Base-by-base conservation (phyloP, 2,329 filamentous ascomycete species). In the Didymella arachidicola region DNA sequence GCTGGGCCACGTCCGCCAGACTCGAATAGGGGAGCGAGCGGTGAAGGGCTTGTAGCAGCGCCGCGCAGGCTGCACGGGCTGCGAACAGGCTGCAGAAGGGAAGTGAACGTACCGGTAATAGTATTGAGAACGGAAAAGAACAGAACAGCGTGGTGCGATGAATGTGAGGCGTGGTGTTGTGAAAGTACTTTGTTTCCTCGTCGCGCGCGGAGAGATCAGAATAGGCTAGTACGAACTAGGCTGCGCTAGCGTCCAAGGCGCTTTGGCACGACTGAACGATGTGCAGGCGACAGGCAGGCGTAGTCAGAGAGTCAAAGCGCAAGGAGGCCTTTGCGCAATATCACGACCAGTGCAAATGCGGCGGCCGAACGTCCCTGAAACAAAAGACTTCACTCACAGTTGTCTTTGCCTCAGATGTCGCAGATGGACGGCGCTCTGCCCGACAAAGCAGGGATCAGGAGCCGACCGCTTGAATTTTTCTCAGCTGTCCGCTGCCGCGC, bases 1-100 rank as follows among this genome's bases (percentile, higher is more conserved):
- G 70, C 69, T 66, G 69, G 69, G 57, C 71, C 69, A 70, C 64
- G 69, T 62, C 66, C 53, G 60, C 56, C 62, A 43, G 53, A 47
- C 62, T 61, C 50, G 72, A 75, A 76, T 69, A 75, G 71, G 70
- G 73, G 74, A 76, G 64, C 65, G 61, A 67, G 70, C 69, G 66
- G 71, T 67, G 68, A 59, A 60, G 60, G 60, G 63, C 66, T 61
- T 66, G 66, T 59, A 58, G 57, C 62, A 65, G 65, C 52, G 50
- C 58, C 51, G 57, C 58, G 62, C 65, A 62, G 61, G 66, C 63
- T 62, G 64, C 60, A 62, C 62, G 61, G 52, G 50, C 57, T 53
- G 58, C 60, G 29, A 48, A 48, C 50, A 49, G 63, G 57, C 59
- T 49, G 62, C 58, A 43, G 43, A 42, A 30, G 49, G 57, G 51